Conservation (phyloP, 2,329 filamentous ascomycete genomes). For the Neurospora sp. region DNA sequence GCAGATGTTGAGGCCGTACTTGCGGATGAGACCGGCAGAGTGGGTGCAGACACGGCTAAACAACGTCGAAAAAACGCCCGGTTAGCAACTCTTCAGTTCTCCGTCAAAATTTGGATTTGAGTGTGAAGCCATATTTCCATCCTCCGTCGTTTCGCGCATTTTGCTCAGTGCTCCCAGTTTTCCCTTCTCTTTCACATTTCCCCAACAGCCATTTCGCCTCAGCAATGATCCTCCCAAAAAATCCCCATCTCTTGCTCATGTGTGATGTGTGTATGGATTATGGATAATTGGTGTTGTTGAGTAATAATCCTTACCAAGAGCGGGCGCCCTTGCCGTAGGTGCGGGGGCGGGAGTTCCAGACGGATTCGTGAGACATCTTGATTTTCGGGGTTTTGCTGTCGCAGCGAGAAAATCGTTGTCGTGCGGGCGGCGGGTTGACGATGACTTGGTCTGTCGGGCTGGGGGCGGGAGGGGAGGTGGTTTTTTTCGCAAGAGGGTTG, state of each 20-base stretch:
- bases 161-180: not conserved
- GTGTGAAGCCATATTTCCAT: conserved; percentile 16
- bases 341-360: conserved; percentile 98
- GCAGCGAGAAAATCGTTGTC: conserved; percentile 11
- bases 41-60: conserved; percentile 68
- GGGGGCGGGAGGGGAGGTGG: not conserved
- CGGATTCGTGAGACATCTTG: conserved; percentile 70
- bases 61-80: conserved; percentile 9
- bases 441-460: not conserved
- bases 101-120: not conserved
- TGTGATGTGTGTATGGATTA: not conserved
- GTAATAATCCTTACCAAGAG: conserved; percentile 57
- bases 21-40: conserved; percentile 98
- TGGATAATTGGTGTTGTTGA: not conserved
- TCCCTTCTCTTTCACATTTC: conserved; percentile 1
- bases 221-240: not conserved
- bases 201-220: not conserved
- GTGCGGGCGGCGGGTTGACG: conserved; percentile 11
- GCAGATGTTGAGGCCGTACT: conserved; percentile 92
- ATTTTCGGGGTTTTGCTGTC: conserved; percentile 12
- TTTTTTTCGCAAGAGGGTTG: not conserved
- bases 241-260: conserved; percentile 1
- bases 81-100: conserved; percentile 7
- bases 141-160: conserved; percentile 5
- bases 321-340: conserved; percentile 95